Evolutionary conservation across 2,329 filamentous ascomycete genomes (phyloP), one percentile per base, ranked within the genome.

Genomic region (Beauveria pseudobassiana): DNA sequence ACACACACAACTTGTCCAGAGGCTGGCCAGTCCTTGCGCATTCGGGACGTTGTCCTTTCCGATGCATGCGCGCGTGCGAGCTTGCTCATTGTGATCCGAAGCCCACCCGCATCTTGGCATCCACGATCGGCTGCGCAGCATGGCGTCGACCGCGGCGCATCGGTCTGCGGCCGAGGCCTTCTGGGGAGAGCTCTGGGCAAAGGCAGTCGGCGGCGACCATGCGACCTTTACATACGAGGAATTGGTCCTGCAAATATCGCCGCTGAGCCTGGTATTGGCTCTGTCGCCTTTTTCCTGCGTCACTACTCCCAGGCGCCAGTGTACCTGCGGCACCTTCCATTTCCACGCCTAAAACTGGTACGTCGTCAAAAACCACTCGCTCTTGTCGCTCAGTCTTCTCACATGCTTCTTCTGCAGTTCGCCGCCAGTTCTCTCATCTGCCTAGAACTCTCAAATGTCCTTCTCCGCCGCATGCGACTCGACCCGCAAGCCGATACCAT

Each of bases 171-270:
- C 24, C 38, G 6, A 26, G 16, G 40, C 38, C 26, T 28, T 22
- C 9, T 45, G 42, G 42, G 40, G 38, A 8, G 12, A 22, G 20
- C 40, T 54, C 49, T 38, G 22, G n/a, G 28, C 10, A 3, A 53
- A 26, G 20, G 8, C 40, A 9, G 9, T 20, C 26, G 58, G 40
- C 40, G 30, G 26, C 12, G 40, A 38, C 22, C 10, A 52, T 38
- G 38, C 58, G 38, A n/a, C 58, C 20, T 60, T 54, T 24, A 60
- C 58, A 14, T 54, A 60, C 18, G 50, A 60, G 2, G 58, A 60
- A 48, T 28, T 54, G 42, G 28, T 60, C 22, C 28, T 60, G 3
- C 58, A 54, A 20, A 53, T 60, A 14, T 38, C 42, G 42, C 58
- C 58, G 5, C 20, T 60, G 5, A 20, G 38, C 48, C 28, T 60